Evolutionary conservation across 1,284 basidiomycete genomes (phyloP).

Genomic region (Abortiporus biennis): DNA sequence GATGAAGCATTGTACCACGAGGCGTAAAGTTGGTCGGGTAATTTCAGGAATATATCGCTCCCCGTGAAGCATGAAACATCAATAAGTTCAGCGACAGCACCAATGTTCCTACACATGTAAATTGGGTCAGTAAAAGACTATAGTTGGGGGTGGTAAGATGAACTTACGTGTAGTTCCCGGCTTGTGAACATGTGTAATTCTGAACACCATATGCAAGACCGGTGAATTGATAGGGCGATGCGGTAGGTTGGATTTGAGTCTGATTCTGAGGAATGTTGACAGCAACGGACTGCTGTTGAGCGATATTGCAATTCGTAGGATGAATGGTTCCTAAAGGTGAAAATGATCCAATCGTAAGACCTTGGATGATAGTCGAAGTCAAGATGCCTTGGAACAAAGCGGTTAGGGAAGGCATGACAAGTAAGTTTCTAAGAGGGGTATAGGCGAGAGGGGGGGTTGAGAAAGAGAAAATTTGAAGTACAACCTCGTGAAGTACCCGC

Average conservation of each 20-base stretch:
- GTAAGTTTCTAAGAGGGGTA: too few species aligned
- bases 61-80: slow-evolving; percentile 51
- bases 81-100: slow-evolving; percentile 53
- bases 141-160: slow-evolving; percentile 6
- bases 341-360: too few species aligned
- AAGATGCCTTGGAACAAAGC: too few species aligned
- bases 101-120: slow-evolving; percentile 24
- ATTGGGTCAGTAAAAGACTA: background rate
- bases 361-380: too few species aligned
- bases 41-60: slow-evolving; percentile 29
- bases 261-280: slow-evolving; percentile 8
- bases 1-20: slow-evolving; percentile 29
- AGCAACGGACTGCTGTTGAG: too few species aligned
- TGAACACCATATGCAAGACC: slow-evolving; percentile 35
- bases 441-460: too few species aligned
- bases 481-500: too few species aligned
- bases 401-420: too few species aligned
- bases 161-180: slow-evolving; percentile 30
- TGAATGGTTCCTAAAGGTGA: too few species aligned
- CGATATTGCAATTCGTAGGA: too few species aligned
- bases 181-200: slow-evolving; percentile 33
- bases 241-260: slow-evolving; percentile 7
- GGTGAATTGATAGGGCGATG: slow-evolving; percentile 30
- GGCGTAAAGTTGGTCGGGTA: slow-evolving; percentile 36
- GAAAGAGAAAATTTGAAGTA: too few species aligned